These are phyloP conservation scores for Pseudogymnoascus sp. DNA, from an alignment of 2,329 filamentous ascomycete species.

Conservation along the genomic window DNA sequence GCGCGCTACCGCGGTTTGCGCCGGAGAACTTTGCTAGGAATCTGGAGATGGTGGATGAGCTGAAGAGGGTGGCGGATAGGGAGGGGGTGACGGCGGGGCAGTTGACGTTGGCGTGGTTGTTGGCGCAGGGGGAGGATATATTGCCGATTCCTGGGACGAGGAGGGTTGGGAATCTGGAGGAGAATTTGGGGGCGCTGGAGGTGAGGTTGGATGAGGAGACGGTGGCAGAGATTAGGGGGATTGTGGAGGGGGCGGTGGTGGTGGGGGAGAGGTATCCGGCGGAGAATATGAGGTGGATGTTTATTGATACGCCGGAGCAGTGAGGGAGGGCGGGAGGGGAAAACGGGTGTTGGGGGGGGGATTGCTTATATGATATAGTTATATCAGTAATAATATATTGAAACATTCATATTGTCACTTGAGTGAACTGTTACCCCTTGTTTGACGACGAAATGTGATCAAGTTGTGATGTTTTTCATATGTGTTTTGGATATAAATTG, in stretches of 20 bases:
- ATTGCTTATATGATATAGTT: neutral
- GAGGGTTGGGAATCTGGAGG: conserved; percentile 35
- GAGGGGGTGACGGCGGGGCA: conserved; percentile 43
- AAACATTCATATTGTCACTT: neutral
- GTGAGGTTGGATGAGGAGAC: conserved; percentile 15
- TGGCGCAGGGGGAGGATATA: conserved; percentile 43
- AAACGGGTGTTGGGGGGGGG: neutral
- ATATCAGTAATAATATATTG: neutral
- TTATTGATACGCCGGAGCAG: neutral
- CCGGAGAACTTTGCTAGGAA: conserved; percentile 45
- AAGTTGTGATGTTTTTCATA: neutral
- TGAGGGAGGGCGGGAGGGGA: neutral
- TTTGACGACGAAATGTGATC: neutral
- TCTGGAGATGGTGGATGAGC: conserved; percentile 36
- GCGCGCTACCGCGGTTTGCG: conserved; percentile 36
- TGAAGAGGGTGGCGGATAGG: conserved; percentile 38
- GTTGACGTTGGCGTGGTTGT: conserved; percentile 44
- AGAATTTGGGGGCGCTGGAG: conserved; percentile 19
- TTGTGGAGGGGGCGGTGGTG: conserved; percentile 30
- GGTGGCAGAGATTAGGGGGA: conserved; percentile 15
- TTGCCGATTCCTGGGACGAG: conserved; percentile 49
- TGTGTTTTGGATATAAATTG: neutral
- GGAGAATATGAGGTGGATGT: neutral
- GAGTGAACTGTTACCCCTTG: neutral
- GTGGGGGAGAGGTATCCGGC: conserved; percentile 18